Evolutionary conservation across 1,284 basidiomycete genomes (phyloP).

Genomic region (Athelia psychrophila): DNA sequence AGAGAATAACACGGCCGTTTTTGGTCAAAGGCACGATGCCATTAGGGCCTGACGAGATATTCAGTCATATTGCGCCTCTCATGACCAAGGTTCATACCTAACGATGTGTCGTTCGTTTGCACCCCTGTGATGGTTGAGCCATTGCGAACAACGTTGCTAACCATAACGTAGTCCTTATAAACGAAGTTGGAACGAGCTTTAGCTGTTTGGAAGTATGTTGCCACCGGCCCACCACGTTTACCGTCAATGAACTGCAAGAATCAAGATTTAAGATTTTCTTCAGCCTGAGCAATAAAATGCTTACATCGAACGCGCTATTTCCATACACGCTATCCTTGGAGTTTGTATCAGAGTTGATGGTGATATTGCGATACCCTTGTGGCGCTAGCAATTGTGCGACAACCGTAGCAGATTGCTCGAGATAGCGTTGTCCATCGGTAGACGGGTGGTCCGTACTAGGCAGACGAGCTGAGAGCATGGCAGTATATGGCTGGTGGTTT

Average conservation of each 20-base stretch:
- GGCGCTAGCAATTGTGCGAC: slow-evolving; percentile 38
- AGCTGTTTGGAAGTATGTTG: slow-evolving; percentile 58
- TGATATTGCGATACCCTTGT: slow-evolving; percentile 49
- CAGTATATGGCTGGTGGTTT: slow-evolving; percentile 48
- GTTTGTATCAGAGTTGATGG: slow-evolving; percentile 54
- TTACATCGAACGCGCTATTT: slow-evolving; percentile 52
- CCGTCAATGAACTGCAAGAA: slow-evolving; percentile 61
- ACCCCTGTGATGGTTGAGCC: slow-evolving; percentile 57
- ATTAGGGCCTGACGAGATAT: slow-evolving; percentile 46
- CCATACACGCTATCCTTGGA: slow-evolving; percentile 59
- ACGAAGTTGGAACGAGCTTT: slow-evolving; percentile 51
- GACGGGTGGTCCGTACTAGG: slow-evolving; percentile 59
- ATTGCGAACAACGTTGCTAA: slow-evolving; percentile 54
- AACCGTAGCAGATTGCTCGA: slow-evolving; percentile 47
- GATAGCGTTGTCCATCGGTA: slow-evolving; percentile 58
- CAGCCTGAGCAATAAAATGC: too few relatives aligned
- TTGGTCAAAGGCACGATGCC: slow-evolving; percentile 54
- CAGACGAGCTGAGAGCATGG: slow-evolving; percentile 45
- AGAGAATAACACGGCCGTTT: slow-evolving; percentile 59
- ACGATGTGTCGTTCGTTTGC: slow-evolving; percentile 54
- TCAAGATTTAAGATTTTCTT: too few relatives aligned
- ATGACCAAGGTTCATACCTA: too few relatives aligned
- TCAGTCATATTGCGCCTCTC: too few relatives aligned
- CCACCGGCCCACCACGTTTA: slow-evolving; percentile 57
- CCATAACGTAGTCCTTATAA: slow-evolving; percentile 45